Evolutionary conservation across 148 eudicot genomes (phyloP), one percentile per base, ranked within the genome.

Genomic region (Pouteria glomerata): DNA sequence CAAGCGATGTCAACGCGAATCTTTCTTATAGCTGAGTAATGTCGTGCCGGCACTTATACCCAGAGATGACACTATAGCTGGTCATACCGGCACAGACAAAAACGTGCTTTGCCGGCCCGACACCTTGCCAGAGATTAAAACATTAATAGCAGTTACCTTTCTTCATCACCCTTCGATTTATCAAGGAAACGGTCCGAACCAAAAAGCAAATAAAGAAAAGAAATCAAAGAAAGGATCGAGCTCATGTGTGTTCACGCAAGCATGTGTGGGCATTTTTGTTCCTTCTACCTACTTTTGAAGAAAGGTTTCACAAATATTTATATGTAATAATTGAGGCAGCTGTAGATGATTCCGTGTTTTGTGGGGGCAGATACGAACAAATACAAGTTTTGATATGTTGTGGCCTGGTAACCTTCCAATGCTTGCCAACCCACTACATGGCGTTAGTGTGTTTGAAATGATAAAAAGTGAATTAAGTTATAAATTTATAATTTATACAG

Each of bases 391-490:
- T 44, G 66, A 35, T 35, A 18, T 33, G 18, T 23, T 11, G 7
- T 15, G 11, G 15, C 1, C n/a, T 35, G n/a, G 8, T 2, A 68
- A 45, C 52, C 13, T 3, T 6, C n/a, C 47, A 60, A 68, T 52
- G 59, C n/a, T 35, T 24, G 53, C 72, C 78, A 75, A 69, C 60
- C 66, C 73, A 69, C 31, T 31, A 39, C 68, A 11, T n/a, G 44
- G 27, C 60, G 53, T 58, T 21, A 27, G 8, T n/a, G 18, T 8
- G 15, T 11, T 21, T 24, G 4, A 2, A 24, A n/a, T n/a, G n/a
- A n/a, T n/a, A n/a, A n/a, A n/a, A n/a, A n/a, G n/a, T n/a, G n/a
- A n/a, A n/a, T n/a, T n/a, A n/a, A n/a, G n/a, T n/a, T n/a, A n/a
- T n/a, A n/a, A n/a, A n/a, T n/a, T n/a, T n/a, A n/a, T n/a, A n/a